phyloP scores from a whole-genome alignment of 2,329 filamentous ascomycete species.

The Colletotrichum melonis region DNA sequence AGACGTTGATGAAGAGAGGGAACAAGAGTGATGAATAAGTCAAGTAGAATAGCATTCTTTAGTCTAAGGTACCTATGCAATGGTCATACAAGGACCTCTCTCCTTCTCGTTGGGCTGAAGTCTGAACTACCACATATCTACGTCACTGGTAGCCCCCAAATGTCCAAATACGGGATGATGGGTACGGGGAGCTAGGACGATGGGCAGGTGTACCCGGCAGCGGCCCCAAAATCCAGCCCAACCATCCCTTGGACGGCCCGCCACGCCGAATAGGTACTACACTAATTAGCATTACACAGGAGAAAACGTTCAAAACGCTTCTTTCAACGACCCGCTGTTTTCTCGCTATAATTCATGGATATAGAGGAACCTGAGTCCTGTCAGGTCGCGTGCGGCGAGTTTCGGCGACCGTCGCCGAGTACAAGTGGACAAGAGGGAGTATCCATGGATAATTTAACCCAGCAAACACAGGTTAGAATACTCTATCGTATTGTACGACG shows the following conservation, averaged over 20 bases:
- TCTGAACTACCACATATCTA: not conserved
- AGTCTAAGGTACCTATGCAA: not conserved
- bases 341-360: not conserved
- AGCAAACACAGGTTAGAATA: not conserved
- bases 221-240: not conserved
- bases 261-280: not conserved
- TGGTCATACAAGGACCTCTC: not conserved
- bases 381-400: not conserved
- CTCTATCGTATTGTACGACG: not conserved
- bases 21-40: not conserved
- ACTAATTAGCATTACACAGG: no score
- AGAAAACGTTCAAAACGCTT: not conserved
- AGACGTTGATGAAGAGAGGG: not conserved
- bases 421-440: not conserved
- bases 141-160: constrained; percentile 7
- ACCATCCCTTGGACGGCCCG: not conserved
- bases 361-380: not conserved
- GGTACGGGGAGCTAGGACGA: not conserved
- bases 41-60: not conserved
- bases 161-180: not conserved
- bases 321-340: not conserved
- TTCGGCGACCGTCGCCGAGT: not conserved
- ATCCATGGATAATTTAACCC: not conserved
- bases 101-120: not conserved
- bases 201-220: not conserved